Base-by-base conservation (phyloP, 352 stramenopile species). In the Globisporangium splendens region DNA sequence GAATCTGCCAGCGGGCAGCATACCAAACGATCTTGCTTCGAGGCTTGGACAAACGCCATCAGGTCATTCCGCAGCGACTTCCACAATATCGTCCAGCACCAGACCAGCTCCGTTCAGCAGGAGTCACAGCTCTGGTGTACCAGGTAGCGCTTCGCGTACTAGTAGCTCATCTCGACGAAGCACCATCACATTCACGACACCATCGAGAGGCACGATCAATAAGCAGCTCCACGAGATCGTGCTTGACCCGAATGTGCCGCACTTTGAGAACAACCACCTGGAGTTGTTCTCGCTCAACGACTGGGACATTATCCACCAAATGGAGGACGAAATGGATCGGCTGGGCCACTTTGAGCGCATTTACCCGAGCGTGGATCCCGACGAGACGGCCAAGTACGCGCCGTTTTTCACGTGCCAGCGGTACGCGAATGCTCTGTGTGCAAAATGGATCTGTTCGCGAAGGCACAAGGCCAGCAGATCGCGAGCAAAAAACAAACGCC, bases 271-370 rank as follows among this genome's bases (percentile, higher is more conserved):
- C 28, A 62, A 65, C 0, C 78, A 91, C 58, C 48, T 91, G 28
- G 68, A 79, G 42, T 58, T 86, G 8, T 85, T 93, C 51, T 64
- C 71, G 3, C 17, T 55, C 0, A 73, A 57, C 24, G 83, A 93
- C 66, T 88, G 79, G 75, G 61, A 80, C 6, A 73, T 88, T 18
- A 61, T 93, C 2, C 55, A 83, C 18, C 21, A 69, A 14, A 87
- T 91, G 72, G 83, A 89, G 20, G 83, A 89, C 58, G 83, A 93
- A 60, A 79, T 84, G 61, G 69, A 86, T 46, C 79, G 83, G 0
- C 48, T 72, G 2, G 83, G 83, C 5, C 73, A 93, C 53, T 93
- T 93, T 60, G 68, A 90, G 24, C 75, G 81, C 11, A 79, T 93
- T 38, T 93, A 75, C 44, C 83, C 83, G 10, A 42, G 59, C 33